Conservation (phyloP, 805 yeast genomes). For the Candida chauliodis region DNA sequence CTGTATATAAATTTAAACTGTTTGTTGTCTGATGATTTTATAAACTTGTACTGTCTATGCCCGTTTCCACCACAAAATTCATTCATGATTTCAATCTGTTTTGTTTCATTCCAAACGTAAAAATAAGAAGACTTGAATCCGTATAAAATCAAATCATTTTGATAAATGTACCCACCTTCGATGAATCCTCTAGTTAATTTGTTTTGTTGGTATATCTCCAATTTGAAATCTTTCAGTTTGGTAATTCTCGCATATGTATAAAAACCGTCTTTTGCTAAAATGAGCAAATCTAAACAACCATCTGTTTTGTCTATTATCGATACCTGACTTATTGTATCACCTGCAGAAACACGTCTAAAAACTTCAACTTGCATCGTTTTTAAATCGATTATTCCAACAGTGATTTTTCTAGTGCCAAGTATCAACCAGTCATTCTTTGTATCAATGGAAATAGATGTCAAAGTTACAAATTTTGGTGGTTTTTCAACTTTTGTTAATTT, state of each 20-base stretch:
- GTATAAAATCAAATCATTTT: conserved; percentile 49
- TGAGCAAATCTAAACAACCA: conserved; percentile 23
- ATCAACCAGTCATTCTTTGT: conserved; percentile 38
- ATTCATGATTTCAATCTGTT: conserved; percentile 63
- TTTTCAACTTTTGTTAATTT: conserved; percentile 27
- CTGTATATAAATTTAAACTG: conserved; percentile 54
- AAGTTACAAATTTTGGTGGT: conserved; percentile 48
- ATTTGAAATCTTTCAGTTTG: conserved; percentile 12
- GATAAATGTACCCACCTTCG: conserved; percentile 61
- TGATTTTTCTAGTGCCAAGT: conserved; percentile 71
- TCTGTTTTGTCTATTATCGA: conserved; percentile 26
- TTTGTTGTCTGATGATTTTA: conserved; percentile 13
- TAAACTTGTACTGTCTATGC: conserved; percentile 72
- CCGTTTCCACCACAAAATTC: conserved; percentile 85
- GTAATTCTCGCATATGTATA: conserved; percentile 40
- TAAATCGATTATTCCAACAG: conserved; percentile 54
- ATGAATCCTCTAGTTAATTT: conserved; percentile 71
- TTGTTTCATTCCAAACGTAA: conserved; percentile 78
- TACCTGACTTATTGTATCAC: conserved; percentile 67
- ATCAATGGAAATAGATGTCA: conserved; percentile 54
- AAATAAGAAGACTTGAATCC: conserved; percentile 83
- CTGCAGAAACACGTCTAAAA: conserved; percentile 52
- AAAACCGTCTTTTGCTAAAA: conserved; percentile 67
- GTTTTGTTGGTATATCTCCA: conserved; percentile 47
- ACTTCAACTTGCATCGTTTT: conserved; percentile 14